A percentile compares a stretch with the other conserved stretches of the same genome.
These are phyloP conservation scores for Tilletia walkeri DNA, from an alignment of 1,284 basidiomycete species.

Conservation along the genomic window DNA sequence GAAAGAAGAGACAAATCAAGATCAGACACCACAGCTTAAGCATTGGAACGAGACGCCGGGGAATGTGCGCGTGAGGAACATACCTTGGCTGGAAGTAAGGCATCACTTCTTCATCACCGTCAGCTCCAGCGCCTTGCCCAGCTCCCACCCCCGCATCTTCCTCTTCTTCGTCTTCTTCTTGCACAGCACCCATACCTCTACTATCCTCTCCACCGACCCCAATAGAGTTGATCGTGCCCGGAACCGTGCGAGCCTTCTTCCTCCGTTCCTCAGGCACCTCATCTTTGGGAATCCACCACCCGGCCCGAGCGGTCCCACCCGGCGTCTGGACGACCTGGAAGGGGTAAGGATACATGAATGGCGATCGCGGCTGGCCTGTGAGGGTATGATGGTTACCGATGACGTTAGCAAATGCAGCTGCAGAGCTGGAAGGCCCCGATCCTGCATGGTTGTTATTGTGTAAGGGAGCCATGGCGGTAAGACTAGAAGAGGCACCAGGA, in stretches of 20 bases:
- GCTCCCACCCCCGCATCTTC: neutral
- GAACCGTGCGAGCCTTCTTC: constrained; percentile 5
- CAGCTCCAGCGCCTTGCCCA: neutral
- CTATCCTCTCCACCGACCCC: neutral
- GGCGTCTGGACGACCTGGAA: constrained; percentile 48
- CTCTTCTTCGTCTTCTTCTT: constrained; percentile 25
- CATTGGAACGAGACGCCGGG: no score
- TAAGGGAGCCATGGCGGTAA: constrained; percentile 22
- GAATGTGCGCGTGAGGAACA: neutral
- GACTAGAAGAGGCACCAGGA: neutral
- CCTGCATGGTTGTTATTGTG: constrained; percentile 24
- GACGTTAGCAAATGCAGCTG: constrained; percentile 33
- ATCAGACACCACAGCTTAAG: neutral
- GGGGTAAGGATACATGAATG: constrained; percentile 37
- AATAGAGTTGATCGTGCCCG: neutral
- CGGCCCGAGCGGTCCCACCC: constrained; percentile 41
- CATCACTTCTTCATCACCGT: neutral
- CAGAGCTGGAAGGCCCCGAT: constrained; percentile 18
- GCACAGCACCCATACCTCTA: neutral
- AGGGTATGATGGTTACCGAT: constrained; percentile 18
- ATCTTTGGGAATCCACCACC: constrained; percentile 43
- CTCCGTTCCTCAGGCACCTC: constrained; percentile 3
- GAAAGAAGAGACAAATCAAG: constrained; percentile 1
- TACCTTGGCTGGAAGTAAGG: constrained; percentile 38
- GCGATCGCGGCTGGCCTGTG: constrained; percentile 15